phyloP scores from a whole-genome alignment of 306 rosid genomes.

The Arachis hypogaea region DNA sequence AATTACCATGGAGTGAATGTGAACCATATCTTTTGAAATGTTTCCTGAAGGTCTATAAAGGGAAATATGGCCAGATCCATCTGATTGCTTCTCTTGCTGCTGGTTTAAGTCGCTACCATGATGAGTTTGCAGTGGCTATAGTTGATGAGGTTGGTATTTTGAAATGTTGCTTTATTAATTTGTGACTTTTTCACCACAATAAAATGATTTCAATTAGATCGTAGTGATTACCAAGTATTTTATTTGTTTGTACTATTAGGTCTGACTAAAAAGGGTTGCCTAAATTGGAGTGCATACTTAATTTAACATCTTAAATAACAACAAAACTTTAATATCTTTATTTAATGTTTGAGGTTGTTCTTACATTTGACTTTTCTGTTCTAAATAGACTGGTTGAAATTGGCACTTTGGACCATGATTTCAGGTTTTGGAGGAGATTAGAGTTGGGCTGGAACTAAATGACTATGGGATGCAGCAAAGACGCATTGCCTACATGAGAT shows the following conservation, averaged over 20 bases:
- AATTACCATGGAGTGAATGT: constrained; percentile 96
- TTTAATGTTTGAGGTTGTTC: constrained; percentile 24
- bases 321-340: constrained; percentile 19
- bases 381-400: constrained; percentile 23
- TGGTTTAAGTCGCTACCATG: constrained; percentile 97
- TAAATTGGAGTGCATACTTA: constrained; percentile 19
- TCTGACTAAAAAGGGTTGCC: constrained; percentile 16
- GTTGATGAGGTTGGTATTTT: constrained; percentile 83
- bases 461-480: constrained; percentile 98
- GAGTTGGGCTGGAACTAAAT: constrained; percentile 90
- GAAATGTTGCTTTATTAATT: constrained; percentile 17
- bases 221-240: constrained; percentile 8
- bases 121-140: constrained; percentile 91
- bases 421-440: constrained; percentile 98
- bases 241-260: constrained; percentile 27
- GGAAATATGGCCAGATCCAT: constrained; percentile 98
- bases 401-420: constrained; percentile 30
- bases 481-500: constrained; percentile 93
- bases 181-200: constrained; percentile 30
- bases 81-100: constrained; percentile 96
- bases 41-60: constrained; percentile 96
- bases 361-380: constrained; percentile 10
- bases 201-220: constrained; percentile 22
- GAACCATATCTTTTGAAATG: constrained; percentile 89
- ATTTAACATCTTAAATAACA: constrained; percentile 16